phyloP scores from a whole-genome alignment of 2,329 filamentous ascomycete genomes.

The Verticillium nubilum region DNA sequence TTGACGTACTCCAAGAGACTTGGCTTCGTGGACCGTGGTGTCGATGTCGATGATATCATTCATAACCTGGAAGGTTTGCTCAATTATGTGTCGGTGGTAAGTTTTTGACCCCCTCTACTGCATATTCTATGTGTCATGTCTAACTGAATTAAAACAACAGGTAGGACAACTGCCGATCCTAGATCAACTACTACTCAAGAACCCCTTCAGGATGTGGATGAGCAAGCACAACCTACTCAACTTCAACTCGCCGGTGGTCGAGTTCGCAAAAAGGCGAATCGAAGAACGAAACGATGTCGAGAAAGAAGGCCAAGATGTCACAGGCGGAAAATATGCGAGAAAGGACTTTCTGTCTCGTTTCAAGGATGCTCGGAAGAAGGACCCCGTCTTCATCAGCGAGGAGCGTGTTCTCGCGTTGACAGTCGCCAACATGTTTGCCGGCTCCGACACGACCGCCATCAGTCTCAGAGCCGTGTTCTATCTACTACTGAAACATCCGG shows the following conservation, averaged over 20 bases:
- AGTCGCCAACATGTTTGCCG: conserved; percentile 25
- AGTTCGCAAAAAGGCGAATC: conserved; percentile 7
- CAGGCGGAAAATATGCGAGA: background rate
- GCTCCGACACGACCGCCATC: conserved; percentile 30
- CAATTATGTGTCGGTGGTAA: conserved; percentile 1
- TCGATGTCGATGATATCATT: conserved; percentile 24
- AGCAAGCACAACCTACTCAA: conserved; percentile 1
- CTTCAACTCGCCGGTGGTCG: conserved; percentile 4
- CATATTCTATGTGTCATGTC: too few species aligned
- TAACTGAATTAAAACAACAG: background rate
- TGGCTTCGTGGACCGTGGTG: conserved; percentile 28
- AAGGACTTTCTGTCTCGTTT: conserved; percentile 28
- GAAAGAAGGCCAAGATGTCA: background rate
- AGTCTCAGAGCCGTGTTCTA: conserved; percentile 30
- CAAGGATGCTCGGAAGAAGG: conserved; percentile 23
- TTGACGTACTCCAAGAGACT: conserved; percentile 28
- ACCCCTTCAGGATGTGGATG: conserved; percentile 12
- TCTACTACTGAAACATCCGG: conserved; percentile 27
- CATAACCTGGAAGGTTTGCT: conserved; percentile 14
- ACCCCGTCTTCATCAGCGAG: conserved; percentile 29
- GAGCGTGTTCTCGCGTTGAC: conserved; percentile 11
- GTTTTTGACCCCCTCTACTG: background rate
- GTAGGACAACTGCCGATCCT: conserved; percentile 19
- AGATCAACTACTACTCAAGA: conserved; percentile 21
- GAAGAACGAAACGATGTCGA: conserved; percentile 3